Conservation (phyloP, 768 basidiomycete species). For the Mycena latifolia region DNA sequence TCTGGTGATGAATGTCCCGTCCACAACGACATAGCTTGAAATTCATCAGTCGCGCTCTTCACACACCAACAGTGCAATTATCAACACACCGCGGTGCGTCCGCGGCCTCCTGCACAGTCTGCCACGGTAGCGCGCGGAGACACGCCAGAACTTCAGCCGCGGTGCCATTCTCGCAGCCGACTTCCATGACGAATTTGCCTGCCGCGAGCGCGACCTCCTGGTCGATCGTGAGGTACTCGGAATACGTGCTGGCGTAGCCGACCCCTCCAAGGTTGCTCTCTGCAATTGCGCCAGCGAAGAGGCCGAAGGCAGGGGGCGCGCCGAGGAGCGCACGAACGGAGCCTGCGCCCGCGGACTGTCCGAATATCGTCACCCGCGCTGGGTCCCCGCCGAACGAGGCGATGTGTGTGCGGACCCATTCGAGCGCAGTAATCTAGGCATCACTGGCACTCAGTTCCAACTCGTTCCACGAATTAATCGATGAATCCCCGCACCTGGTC, state of each 20-base stretch:
- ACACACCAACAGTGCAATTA: not conserved
- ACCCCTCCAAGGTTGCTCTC: constrained; percentile 63
- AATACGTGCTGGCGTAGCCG: constrained; percentile 62
- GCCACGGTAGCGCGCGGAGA: constrained; percentile 47
- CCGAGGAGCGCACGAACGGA: constrained; percentile 54
- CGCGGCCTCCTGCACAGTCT: constrained; percentile 51
- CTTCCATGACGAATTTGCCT: constrained; percentile 48
- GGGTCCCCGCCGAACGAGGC: constrained; percentile 70
- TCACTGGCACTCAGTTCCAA: constrained; percentile 37
- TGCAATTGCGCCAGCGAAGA: constrained; percentile 55
- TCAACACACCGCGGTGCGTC: constrained; percentile 41
- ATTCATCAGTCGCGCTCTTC: not conserved
- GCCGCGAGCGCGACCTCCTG: constrained; percentile 52
- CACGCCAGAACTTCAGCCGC: constrained; percentile 50
- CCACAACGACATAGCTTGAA: constrained; percentile 56
- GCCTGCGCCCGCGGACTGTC: constrained; percentile 66
- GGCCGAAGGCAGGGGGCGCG: constrained; percentile 49
- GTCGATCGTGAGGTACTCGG: constrained; percentile 61
- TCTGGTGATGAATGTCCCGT: constrained; percentile 58
- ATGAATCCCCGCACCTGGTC: constrained; percentile 51
- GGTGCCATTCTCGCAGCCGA: constrained; percentile 51
- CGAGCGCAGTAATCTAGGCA: constrained; percentile 52
- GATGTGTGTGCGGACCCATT: constrained; percentile 65
- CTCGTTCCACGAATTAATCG: constrained; percentile 24
- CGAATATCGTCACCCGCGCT: constrained; percentile 62